These are phyloP conservation scores for Bruguiera hainesii DNA, from an alignment of 441 rosid genomes.

Conservation along the genomic window DNA sequence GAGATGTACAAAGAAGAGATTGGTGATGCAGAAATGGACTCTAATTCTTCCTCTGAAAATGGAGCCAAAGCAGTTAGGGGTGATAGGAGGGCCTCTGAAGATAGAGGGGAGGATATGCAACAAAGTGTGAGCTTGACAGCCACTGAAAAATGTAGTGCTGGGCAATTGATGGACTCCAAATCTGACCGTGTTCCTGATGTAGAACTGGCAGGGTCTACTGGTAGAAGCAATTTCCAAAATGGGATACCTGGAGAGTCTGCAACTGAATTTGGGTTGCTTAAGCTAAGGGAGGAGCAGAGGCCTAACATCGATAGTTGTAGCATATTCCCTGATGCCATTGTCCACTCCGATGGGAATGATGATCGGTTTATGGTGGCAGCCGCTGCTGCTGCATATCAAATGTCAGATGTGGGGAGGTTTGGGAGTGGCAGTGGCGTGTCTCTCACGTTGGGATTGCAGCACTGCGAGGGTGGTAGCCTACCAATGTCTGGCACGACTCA, in stretches of 20 bases:
- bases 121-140: constrained; percentile 47
- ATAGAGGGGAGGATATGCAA: constrained; percentile 47
- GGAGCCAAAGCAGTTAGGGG: constrained; percentile 38
- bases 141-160: constrained; percentile 32
- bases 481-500: constrained; percentile 47
- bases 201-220: constrained; percentile 35
- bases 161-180: constrained; percentile 40
- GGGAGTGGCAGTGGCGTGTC: constrained; percentile 65
- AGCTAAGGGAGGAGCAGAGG: constrained; percentile 42
- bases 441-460: constrained; percentile 81
- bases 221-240: constrained; percentile 29
- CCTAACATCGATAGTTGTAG: constrained; percentile 31
- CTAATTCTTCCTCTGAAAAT: constrained; percentile 68
- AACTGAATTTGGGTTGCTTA: constrained; percentile 37
- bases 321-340: constrained; percentile 42
- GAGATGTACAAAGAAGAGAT: constrained; percentile 95
- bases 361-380: constrained; percentile 45
- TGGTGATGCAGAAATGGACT: constrained; percentile 66
- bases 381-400: constrained; percentile 49
- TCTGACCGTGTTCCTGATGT: constrained; percentile 27
- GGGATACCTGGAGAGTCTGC: constrained; percentile 24
- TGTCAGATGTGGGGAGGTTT: constrained; percentile 60
- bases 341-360: constrained; percentile 28
- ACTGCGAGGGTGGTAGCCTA: constrained; percentile 54
- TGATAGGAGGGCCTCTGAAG: constrained; percentile 32